Conservation (phyloP, 495 filamentous ascomycete species). For the Xylaria venustula region DNA sequence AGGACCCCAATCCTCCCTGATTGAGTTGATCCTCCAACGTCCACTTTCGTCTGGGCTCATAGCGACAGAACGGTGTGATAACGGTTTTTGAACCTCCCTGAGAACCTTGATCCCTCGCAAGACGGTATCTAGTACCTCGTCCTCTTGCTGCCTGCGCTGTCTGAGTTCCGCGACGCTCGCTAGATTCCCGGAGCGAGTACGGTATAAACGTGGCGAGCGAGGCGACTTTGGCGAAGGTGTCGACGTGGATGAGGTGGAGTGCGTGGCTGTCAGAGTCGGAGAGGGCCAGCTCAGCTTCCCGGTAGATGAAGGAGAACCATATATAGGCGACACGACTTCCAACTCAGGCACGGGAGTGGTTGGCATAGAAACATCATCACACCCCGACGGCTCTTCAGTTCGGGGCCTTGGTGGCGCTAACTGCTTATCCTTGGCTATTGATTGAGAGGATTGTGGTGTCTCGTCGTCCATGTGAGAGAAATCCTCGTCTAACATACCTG, state of each 20-base stretch:
- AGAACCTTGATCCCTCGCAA: slow-evolving; percentile 17
- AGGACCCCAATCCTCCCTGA: slow-evolving; percentile 6
- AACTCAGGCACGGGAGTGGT: not conserved
- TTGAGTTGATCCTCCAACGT: slow-evolving; percentile 29
- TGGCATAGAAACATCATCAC: not conserved
- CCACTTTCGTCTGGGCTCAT: slow-evolving; percentile 24
- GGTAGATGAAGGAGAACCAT: slow-evolving; percentile 7
- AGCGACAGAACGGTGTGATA: slow-evolving; percentile 8
- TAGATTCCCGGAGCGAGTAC: slow-evolving; percentile 26
- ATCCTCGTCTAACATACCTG: not conserved
- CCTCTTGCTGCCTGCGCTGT: slow-evolving; percentile 18
- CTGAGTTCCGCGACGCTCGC: slow-evolving; percentile 19
- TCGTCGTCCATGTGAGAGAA: slow-evolving; percentile 1
- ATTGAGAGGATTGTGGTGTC: not conserved
- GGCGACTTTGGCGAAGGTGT: not conserved
- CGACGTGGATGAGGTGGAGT: not conserved
- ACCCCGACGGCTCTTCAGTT: slow-evolving; percentile 3
- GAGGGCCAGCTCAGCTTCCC: slow-evolving; percentile 9
- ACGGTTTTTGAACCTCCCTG: not conserved
- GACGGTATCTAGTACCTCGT: slow-evolving; percentile 22
- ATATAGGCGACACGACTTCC: not conserved
- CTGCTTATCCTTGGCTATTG: not conserved
- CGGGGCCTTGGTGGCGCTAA: not conserved
- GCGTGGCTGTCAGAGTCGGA: not conserved
- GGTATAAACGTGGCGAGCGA: slow-evolving; percentile 13